Evolutionary conservation across 371 early-diverging fungal genomes (phyloP).

Genomic region (Mucor velutinosus): DNA sequence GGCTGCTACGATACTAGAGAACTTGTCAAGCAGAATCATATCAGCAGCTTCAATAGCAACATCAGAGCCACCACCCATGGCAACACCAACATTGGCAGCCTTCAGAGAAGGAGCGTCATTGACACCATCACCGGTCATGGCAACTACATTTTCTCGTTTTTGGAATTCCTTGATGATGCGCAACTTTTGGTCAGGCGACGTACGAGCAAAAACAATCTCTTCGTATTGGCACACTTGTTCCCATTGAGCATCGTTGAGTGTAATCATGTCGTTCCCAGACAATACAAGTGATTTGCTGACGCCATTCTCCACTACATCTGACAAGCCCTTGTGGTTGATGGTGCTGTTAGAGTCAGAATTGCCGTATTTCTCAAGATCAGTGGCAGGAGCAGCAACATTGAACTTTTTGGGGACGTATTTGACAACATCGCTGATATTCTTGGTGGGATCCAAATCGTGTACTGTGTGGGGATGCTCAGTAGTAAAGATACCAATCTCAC

Average conservation of each 20-base stretch:
- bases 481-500: conserved; percentile 66
- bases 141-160: conserved; percentile 67
- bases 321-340: neutral
- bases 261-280: conserved; percentile 58
- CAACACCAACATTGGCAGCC: conserved; percentile 79
- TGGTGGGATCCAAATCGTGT: conserved; percentile 30
- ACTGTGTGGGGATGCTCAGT: conserved; percentile 45
- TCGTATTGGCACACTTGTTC: conserved; percentile 61
- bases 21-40: conserved; percentile 74
- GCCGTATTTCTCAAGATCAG: conserved; percentile 3
- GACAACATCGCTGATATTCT: conserved; percentile 13
- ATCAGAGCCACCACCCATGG: conserved; percentile 77
- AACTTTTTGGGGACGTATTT: conserved; percentile 13
- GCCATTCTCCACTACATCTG: conserved; percentile 14
- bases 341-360: conserved; percentile 8
- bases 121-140: conserved; percentile 92
- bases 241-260: conserved; percentile 59
- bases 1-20: conserved; percentile 72
- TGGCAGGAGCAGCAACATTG: neutral
- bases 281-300: conserved; percentile 40
- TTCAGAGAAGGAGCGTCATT: conserved; percentile 91
- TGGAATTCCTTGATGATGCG: conserved; percentile 76
- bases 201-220: conserved; percentile 85
- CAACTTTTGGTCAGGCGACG: conserved; percentile 84
- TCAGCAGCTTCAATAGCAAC: conserved; percentile 81